Base-by-base conservation (phyloP, 345 rosid genomes). In the Sonneratia alba region DNA sequence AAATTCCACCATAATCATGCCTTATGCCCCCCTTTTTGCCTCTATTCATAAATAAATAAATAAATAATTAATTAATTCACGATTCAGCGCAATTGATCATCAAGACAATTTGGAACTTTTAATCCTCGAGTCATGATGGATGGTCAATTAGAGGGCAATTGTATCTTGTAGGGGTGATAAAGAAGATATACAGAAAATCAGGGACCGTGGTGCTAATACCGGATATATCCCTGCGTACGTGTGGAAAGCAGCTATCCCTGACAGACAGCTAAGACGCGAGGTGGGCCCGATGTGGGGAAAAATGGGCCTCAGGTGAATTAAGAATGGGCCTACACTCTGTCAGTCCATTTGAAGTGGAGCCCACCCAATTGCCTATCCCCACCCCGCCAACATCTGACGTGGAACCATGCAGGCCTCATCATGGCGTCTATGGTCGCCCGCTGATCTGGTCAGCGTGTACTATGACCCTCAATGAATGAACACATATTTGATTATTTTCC, bases 251-350 rank as follows among this genome's bases (percentile, higher is more conserved):
- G 55, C 24, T 10, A 24, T 57, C 51, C 48, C 59, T 12, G 40
- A 24, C 75, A 42, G 81, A 72, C 81, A 70, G 62, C 1, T 10
- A 51, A 47, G 79, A 67, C 59, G 78, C 48, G 73, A 74, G 69
- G 86, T 75, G 85, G 86, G 87, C 79, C 85, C 74, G 51, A 7
- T 14, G n/a, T 40, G 43, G 43, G 43, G 9, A 2, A 40, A 40
- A 19, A 56, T 76, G 83, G 87, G 87, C 87, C 83, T 55, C 24
- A 11, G 10, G 15, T 65, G 71, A 47, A 64, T 76, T 36, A 69
- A 74, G 36, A 63, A 59, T 57, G 32, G 79, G 82, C 85, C 73
- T 53, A 74, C 69, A 62, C 63, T 18, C 1, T 7, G 51, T 9
- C 51, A 2, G 84, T 76, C 85, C 85, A 72, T 78, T 86, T 77